A percentile compares a stretch with the other conserved stretches of the same genome.
These are phyloP conservation scores for Flaveria trinervia DNA, from an alignment of 129 eudicot genomes.

Conservation along the genomic window DNA sequence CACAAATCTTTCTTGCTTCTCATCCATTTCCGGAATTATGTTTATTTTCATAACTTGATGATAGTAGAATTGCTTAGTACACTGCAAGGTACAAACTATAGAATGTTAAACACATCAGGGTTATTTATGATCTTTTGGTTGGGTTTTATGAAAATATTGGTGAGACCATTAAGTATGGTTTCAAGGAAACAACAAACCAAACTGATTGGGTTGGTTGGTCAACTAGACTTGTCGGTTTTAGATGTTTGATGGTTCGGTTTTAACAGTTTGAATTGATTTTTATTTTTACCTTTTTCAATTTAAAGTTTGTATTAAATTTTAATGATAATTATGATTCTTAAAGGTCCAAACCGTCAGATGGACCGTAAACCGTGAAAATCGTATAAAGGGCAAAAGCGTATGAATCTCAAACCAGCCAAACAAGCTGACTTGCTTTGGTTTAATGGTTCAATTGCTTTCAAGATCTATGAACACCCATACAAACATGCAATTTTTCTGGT, in stretches of 20 bases:
- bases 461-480: not conserved
- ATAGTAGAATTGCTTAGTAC: not conserved
- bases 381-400: no score
- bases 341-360: no score
- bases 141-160: not conserved
- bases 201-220: not conserved
- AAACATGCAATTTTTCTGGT: not conserved
- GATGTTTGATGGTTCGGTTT: not conserved
- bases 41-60: not conserved
- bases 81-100: not conserved
- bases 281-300: not conserved
- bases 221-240: not conserved
- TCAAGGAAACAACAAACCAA: not conserved
- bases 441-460: no score
- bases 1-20: not conserved
- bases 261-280: not conserved
- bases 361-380: no score
- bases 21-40: not conserved
- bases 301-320: not conserved
- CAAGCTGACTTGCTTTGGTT: no score
- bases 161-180: not conserved
- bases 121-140: not conserved
- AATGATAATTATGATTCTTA: no score
- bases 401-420: no score
- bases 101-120: not conserved